Evolutionary conservation across 108 stramenopile genomes (phyloP), one percentile per base, ranked within the genome.

Genomic region (Nitzschia sp.): DNA sequence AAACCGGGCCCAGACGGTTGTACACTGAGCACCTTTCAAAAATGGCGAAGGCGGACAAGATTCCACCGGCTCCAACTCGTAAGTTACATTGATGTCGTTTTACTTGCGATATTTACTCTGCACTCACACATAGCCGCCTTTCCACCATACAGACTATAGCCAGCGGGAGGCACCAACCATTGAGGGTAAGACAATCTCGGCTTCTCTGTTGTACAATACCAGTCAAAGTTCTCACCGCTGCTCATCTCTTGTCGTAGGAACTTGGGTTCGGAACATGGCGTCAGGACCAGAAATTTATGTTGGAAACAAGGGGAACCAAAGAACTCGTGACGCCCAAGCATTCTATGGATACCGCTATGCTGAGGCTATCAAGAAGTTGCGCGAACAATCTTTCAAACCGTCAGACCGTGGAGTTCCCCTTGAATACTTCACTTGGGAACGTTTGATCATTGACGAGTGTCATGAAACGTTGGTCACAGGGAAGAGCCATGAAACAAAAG

Each of bases 381-480:
- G 89, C 25, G 43, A 76, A 29, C 71, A 88, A 39, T 71, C 75
- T 10, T 83, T 89, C 68, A 46, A 75, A 9, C 21, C 40, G 24
- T 44, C 61, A 29, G 79, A 86, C 9, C 84, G 71, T 56, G 90
- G 87, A 7, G 73, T 92, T 15, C 87, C 90, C 11, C 53, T 92
- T 6, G 90, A 92, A 52, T 92, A 82, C 51, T 92, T 87, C 53
- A 76, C 79, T 40, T 92, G 80, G 80, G 82, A 92, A 51, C 65
- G 90, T 15, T 63, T 92, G 24, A 78, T 92, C 26, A 80, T 89
- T 34, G 90, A 92, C 64, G 90, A 92, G 69, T 80, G 83, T 38
- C 61, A 62, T 22, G 61, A 62, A 62, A 62, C 61, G 11, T 46
- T 62, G 19, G 61, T 62, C 9, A 62, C 61, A 20, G 61, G 61